Evolutionary conservation across 441 rosid species (phyloP).

Genomic region (Metrosideros polymorpha): DNA sequence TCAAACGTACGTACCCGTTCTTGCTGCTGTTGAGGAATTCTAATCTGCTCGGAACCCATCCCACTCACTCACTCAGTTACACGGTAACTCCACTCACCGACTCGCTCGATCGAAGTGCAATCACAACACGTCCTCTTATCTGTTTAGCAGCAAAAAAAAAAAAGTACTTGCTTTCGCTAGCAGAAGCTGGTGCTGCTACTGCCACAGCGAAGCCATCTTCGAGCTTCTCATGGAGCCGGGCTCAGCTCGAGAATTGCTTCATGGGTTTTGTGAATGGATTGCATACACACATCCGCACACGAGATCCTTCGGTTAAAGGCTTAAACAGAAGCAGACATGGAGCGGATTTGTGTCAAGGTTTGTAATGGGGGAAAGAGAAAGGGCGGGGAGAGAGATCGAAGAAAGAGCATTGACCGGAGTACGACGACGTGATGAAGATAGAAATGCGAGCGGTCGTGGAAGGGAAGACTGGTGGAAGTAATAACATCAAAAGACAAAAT

Average conservation of each 20-base stretch:
- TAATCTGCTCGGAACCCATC: constrained; percentile 2
- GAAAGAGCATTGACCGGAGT: background rate
- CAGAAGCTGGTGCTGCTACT: background rate
- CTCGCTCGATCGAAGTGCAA: background rate
- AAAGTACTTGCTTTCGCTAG: background rate
- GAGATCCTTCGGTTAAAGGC: background rate
- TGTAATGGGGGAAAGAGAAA: background rate
- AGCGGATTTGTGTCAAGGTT: background rate
- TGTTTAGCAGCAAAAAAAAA: background rate
- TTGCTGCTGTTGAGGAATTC: constrained; percentile 1
- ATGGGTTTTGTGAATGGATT: background rate
- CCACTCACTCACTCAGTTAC: background rate
- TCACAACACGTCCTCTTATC: background rate
- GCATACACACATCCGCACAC: background rate
- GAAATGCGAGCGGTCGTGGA: background rate
- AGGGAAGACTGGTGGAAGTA: background rate
- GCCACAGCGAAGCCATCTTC: background rate
- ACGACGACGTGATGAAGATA: background rate
- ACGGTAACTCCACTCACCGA: background rate
- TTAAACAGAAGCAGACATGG: background rate
- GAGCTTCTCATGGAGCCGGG: background rate
- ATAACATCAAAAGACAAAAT: background rate
- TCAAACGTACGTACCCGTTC: background rate
- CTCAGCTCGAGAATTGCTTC: background rate
- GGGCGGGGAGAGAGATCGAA: background rate